Base-by-base conservation (phyloP, 495 filamentous ascomycete species). In the Trichoderma parareesei region DNA sequence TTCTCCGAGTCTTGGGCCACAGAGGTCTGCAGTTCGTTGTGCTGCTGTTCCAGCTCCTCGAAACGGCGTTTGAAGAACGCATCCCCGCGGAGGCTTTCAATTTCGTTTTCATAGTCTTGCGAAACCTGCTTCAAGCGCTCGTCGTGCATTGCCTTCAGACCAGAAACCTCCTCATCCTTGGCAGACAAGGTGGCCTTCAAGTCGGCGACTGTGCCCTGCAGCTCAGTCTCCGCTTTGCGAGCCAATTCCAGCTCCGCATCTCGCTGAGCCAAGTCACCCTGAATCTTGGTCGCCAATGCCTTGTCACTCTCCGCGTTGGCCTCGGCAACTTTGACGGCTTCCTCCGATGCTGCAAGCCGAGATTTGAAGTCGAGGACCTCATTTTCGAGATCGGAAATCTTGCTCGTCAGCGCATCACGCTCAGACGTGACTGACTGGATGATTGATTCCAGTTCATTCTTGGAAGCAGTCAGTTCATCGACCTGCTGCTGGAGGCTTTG, bases 51-150 rank as follows among this genome's bases (percentile, higher is more conserved):
- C 16, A 84, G 73, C 38, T 78, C 78, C 49, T 83, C 74, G 65
- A 80, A 83, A 65, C 82, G 76, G 61, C 79, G 77, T 70, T 80
- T 83, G 69, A 82, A 80, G 65, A 79, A 81, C 41, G 82, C 81
- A 67, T 83, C 81, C 27, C 80, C 82, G 35, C 77, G 75, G n/a
- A 84, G 77, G 53, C 79, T 78, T 66, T 84, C 82, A 46, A 85
- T 84, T 66, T 85, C 82, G 33, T 76, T 73, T 63, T 82, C 77
- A 68, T 83, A 82, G 46, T 85, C 82, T 62, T 81, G 73, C 38
- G 80, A 80, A 65, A 85, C 65, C 55, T 77, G 76, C 68, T 78
- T 69, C 20, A 85, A 73, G 63, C 83, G 77, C 65, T 78, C 72
- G 60, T 77, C 71, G 67, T 84, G 82, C 63, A 79, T 81, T 16